Evolutionary conservation across 2,329 filamentous ascomycete genomes (phyloP).

Genomic region (Helicocarpus griseus): DNA sequence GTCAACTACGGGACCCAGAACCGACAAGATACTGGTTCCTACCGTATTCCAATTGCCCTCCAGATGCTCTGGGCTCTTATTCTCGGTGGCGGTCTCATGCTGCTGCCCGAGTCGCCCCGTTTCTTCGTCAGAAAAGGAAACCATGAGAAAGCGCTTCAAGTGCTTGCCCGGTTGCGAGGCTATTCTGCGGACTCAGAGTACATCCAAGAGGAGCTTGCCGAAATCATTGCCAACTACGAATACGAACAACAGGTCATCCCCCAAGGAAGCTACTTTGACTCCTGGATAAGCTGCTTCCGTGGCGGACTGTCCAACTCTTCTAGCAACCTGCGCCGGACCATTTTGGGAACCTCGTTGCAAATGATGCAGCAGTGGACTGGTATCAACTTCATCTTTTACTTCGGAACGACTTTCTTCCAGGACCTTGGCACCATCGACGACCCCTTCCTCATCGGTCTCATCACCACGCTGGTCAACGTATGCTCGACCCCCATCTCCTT

Average conservation of each 20-base stretch:
- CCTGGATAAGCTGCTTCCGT: slow-evolving; percentile 58
- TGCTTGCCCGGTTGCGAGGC: slow-evolving; percentile 61
- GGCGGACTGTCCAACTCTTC: slow-evolving; percentile 45
- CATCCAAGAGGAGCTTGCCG: slow-evolving; percentile 68
- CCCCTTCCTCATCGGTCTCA: slow-evolving; percentile 71
- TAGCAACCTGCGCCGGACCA: slow-evolving; percentile 54
- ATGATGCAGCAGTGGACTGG: slow-evolving; percentile 78
- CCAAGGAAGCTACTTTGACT: slow-evolving; percentile 52
- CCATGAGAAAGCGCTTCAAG: slow-evolving; percentile 52
- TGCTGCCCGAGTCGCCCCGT: slow-evolving; percentile 77
- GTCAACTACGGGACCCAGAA: slow-evolving; percentile 64
- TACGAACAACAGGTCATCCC: slow-evolving; percentile 66
- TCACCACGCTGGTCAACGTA: slow-evolving; percentile 85
- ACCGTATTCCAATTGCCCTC: slow-evolving; percentile 70
- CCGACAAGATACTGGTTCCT: slow-evolving; percentile 53
- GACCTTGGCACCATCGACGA: slow-evolving; percentile 65
- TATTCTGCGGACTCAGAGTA: slow-evolving; percentile 63
- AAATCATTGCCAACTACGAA: slow-evolving; percentile 83
- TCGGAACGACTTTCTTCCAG: slow-evolving; percentile 75
- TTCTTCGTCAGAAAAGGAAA: slow-evolving; percentile 74
- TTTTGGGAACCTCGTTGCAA: slow-evolving; percentile 63
- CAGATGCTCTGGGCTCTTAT: slow-evolving; percentile 76
- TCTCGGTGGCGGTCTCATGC: slow-evolving; percentile 59
- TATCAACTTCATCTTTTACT: slow-evolving; percentile 88
- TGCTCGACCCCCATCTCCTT: slow-evolving; percentile 78